Evolutionary conservation across 1,284 basidiomycete genomes (phyloP).

Genomic region (Irpex sp.): DNA sequence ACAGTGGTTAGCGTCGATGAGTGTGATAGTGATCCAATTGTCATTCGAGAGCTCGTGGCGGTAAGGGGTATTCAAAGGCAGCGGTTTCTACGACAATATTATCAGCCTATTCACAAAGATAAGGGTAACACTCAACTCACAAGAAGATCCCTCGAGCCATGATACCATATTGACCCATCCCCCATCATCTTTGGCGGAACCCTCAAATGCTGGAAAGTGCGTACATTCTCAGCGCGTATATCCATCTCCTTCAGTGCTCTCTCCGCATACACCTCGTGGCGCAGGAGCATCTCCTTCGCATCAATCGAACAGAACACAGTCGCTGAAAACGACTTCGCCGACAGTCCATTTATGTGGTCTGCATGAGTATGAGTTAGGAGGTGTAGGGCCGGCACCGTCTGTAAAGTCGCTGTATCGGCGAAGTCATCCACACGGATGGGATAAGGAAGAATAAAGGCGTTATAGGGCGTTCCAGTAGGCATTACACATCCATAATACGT

Average conservation of each 20-base stretch:
- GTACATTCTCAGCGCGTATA: constrained; percentile 45
- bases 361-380: constrained; percentile 82
- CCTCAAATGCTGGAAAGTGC: constrained; percentile 66
- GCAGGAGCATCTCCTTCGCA: constrained; percentile 77
- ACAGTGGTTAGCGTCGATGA: constrained; percentile 92
- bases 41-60: constrained; percentile 50
- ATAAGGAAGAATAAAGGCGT: constrained; percentile 63
- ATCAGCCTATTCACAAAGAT: background rate
- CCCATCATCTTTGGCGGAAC: constrained; percentile 41
- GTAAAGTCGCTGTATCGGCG: constrained; percentile 32
- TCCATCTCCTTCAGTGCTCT: constrained; percentile 50
- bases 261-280: constrained; percentile 65
- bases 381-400: constrained; percentile 53
- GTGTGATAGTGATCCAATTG: constrained; percentile 66
- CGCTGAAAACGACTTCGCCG: constrained; percentile 62
- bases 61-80: constrained; percentile 62
- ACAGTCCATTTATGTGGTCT: constrained; percentile 71
- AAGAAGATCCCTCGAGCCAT: constrained; percentile 57
- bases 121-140: constrained; percentile 32
- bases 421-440: constrained; percentile 81
- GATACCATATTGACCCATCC: constrained; percentile 43
- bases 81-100: constrained; percentile 31
- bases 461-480: constrained; percentile 67
- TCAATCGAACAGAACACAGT: constrained; percentile 72
- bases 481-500: constrained; percentile 29